phyloP scores from a whole-genome alignment of 2,329 filamentous ascomycete genomes.

The Verticillium nonalfalfae region DNA sequence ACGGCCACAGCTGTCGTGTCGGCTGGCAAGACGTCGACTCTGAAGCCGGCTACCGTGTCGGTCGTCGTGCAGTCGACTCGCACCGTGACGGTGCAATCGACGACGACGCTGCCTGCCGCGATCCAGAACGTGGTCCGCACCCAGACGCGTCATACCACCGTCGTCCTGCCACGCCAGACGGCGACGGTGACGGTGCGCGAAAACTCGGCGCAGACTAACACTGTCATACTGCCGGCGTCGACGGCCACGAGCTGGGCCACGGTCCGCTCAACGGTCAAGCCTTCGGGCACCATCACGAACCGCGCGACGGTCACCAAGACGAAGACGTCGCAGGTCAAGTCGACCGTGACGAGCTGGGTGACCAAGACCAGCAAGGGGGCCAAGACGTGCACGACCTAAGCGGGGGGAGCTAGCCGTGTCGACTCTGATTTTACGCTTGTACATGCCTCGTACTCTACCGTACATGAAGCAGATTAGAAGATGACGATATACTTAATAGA shows the following conservation, averaged over 20 bases:
- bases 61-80: constrained; percentile 9
- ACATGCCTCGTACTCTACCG: not conserved
- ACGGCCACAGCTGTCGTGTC: not conserved
- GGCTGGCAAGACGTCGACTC: constrained; percentile 5
- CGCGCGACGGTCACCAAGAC: constrained; percentile 10
- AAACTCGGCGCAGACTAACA: constrained; percentile 6
- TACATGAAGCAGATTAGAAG: too few relatives aligned
- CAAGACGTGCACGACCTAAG: not conserved
- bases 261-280: constrained; percentile 16
- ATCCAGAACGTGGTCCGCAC: not conserved
- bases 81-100: constrained; percentile 3
- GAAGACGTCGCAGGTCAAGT: not conserved
- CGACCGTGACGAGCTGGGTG: not conserved
- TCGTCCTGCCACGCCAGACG: constrained; percentile 6
- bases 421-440: not conserved
- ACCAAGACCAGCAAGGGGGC: constrained; percentile 2
- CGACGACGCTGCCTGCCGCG: not conserved
- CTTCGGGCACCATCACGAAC: constrained; percentile 4
- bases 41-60: constrained; percentile 5
- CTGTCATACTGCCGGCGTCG: constrained; percentile 11
- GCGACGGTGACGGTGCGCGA: constrained; percentile 5
- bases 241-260: constrained; percentile 15
- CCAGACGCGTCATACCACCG: constrained; percentile 6
- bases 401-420: not conserved
- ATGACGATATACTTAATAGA: too few relatives aligned